Evolutionary conservation across 495 filamentous ascomycete species (phyloP).

Genomic region (Melanomma pulvis-pyrius): DNA sequence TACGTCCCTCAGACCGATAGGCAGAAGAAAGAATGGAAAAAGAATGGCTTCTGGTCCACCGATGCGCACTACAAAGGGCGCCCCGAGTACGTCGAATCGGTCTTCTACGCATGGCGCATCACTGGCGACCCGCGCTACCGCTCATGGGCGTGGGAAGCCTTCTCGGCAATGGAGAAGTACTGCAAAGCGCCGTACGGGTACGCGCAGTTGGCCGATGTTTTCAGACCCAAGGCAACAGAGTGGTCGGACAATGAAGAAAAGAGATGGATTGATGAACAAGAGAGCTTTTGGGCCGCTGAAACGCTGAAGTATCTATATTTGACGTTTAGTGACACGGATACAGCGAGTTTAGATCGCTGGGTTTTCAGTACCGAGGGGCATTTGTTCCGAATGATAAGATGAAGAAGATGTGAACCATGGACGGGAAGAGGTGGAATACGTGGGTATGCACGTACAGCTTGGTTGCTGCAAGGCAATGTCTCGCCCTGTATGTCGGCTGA

Average conservation of each 20-base stretch:
- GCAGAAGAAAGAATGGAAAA: slow-evolving; percentile 21
- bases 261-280: slow-evolving; percentile 28
- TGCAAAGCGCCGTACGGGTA: slow-evolving; percentile 45
- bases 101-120: slow-evolving; percentile 45
- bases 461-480: no score
- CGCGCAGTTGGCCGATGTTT: slow-evolving; percentile 44
- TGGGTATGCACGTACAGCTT: no score
- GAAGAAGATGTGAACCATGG: background rate
- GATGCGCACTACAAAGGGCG: slow-evolving; percentile 37
- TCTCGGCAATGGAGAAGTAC: slow-evolving; percentile 37
- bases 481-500: no score
- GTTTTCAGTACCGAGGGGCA: slow-evolving; percentile 42
- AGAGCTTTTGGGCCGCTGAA: slow-evolving; percentile 41
- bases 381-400: slow-evolving; percentile 38
- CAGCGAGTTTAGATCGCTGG: slow-evolving; percentile 41
- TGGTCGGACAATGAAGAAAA: slow-evolving; percentile 19
- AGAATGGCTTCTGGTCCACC: slow-evolving; percentile 34
- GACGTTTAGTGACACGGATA: slow-evolving; percentile 31
- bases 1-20: slow-evolving; percentile 28
- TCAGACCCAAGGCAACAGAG: slow-evolving; percentile 4
- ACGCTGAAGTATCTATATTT: slow-evolving; percentile 42
- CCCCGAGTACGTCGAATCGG: slow-evolving; percentile 42
- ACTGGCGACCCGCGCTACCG: slow-evolving; percentile 39
- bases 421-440: background rate
- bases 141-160: slow-evolving; percentile 44